Evolutionary conservation across 345 rosid species (phyloP), one percentile per base, ranked within the genome.

Genomic region (Gossypioides kirkii): DNA sequence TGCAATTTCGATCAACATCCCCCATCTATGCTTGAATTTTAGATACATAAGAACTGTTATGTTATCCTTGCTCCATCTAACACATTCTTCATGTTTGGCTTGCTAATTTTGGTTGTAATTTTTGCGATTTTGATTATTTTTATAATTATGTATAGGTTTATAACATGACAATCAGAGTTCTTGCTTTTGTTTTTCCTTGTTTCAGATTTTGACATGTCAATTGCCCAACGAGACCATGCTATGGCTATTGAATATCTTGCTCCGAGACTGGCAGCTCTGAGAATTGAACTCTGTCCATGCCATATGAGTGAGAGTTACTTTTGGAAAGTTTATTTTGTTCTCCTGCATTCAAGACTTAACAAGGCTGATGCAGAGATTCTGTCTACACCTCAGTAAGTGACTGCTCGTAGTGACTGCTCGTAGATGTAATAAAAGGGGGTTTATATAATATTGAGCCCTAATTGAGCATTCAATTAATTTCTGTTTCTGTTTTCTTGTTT

Each of bases 301-400:
- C 91, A 91, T 80, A 90, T 93, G 95, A 93, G 89, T 45, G 93
- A 91, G 73, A 77, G 87, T 76, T 91, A 92, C 87, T 93, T 93
- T 79, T 96, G 98, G 98, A 93, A 88, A 82, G 90, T 96, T 76
- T 96, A 93, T 79, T 96, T 96, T 82, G 98, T 93, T n/a, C 97
- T 96, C 68, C 76, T 90, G 80, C 97, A 91, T 83, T 91, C 99
- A 26, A 87, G 89, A 65, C 96, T 96, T 71, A 85, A 80, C 77
- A 91, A 91, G 79, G 74, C 82, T 46, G 97, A 93, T 76, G 91
- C 98, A 0, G 86, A 87, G 58, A 78, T 84, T 82, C 86, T 96
- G 81, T 91, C 96, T 20, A 90, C 98, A 67, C 80, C 96, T 65
- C 91, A 91, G 81, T 98, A 90, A 72, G 83, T 74, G 82, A 66